Base-by-base conservation (phyloP, 2,329 filamentous ascomycete species). In the Hypoxylon sp. region DNA sequence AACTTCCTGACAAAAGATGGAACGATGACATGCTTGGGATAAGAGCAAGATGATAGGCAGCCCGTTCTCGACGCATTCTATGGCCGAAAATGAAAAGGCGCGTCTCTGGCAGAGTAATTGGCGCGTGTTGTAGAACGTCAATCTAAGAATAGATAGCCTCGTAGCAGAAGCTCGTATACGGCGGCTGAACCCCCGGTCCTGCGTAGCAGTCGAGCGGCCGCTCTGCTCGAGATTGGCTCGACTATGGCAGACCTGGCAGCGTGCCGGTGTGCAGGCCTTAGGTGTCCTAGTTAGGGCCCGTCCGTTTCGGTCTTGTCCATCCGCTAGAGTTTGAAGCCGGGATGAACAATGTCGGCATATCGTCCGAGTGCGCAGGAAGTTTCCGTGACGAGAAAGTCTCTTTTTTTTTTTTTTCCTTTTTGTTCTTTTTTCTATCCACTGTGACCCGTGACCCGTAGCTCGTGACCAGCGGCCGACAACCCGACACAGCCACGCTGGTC, bases 101-200 rank as follows among this genome's bases (percentile, higher is more conserved):
- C 15, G 23, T 18, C 15, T 35, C 27, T 27, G 33, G 11, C 27
- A 33, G 33, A 33, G 33, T 43, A 29, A 52, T 45, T 29, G 40
- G 50, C 24, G 17, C 15, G 42, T 45, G 46, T 45, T 35, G 48
- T 24, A 27, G 31, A 15, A 27, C 24, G 20, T 15, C 41, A 46
- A 47, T 63, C 60, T 57, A 63, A 56, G 41, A 56, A 56, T 63
- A 63, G 60, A 56, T 54, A 53, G 49, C 56, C 60, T 57, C 52
- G 55, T 59, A 62, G 60, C 52, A 57, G 55, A 60, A 63, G 15
- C 60, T 63, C 60, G 60, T 63, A 63, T 63, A 60, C 31, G 27
- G 48, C 48, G 55, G 55, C 55, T 59, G 51, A 53, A 5, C 49
- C 51, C 59, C 41, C 43, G 45, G n/a, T 29, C 41, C 38, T 35